Evolutionary conservation across 495 filamentous ascomycete genomes (phyloP), one percentile per base, ranked within the genome.

Genomic region (Penicillium steckii): DNA sequence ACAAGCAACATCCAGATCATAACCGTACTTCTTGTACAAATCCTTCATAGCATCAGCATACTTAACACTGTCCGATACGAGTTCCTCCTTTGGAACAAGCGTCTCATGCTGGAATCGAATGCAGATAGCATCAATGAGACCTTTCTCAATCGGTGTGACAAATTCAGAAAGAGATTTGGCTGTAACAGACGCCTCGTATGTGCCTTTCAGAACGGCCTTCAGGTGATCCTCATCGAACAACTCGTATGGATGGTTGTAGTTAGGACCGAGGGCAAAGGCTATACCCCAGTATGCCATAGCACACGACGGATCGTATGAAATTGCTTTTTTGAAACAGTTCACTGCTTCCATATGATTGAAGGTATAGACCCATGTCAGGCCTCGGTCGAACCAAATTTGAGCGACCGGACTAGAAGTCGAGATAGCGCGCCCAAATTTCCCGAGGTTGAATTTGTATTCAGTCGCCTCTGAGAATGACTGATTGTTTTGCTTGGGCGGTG

Each of bases 201-300:
- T 76, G 23, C 71, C 61, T 2, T 59, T 64, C 21, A 84, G 65
- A 1, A 67, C 79, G 0, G 44, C 30, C 4, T 69, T 56, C 4
- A 83, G 62, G 41, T 89, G 85, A 10, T 68, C 53, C 6, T 70
- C 64, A 47, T 87, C 86, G 51, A 88, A 88, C 17, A 78, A 63
- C 4, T 80, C 69, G 85, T 85, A 89, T 0, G 85, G 81, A 60
- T 88, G 87, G 58, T 89, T 88, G 65, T 88, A 89, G 50, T 89
- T 87, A 3, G 86, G 85, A 0, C 86, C 86, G 0, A 85, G 57
- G 3, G 80, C 61, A 55, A 80, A 87, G 0, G 86, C 83, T 1
- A 85, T 63, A 0, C 86, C 86, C 86, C 86, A 89, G 46, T 85
- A 79, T n/a, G 81, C 85, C 66, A 88, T 80, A 5, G 78, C 76